A percentile compares a stretch with the other conserved stretches of the same genome.
These are phyloP conservation scores for Trichoderma virens DNA, from an alignment of 495 filamentous ascomycete species.

Conservation along the genomic window DNA sequence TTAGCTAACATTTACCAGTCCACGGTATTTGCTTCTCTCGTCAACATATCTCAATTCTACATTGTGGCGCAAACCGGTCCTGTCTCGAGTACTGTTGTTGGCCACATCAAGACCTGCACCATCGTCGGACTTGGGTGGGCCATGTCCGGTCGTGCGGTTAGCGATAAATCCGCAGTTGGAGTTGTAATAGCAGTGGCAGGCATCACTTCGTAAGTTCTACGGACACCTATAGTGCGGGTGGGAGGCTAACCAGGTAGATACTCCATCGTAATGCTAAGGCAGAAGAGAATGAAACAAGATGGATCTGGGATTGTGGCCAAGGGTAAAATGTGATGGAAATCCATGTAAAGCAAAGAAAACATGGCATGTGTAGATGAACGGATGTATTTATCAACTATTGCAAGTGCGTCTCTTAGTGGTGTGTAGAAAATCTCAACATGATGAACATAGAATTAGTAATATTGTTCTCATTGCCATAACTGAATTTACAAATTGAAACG, in stretches of 20 bases:
- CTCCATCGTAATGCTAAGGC: slow-evolving; percentile 42
- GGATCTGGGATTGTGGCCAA: not conserved
- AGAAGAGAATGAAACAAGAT: slow-evolving; percentile 15
- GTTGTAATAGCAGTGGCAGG: slow-evolving; percentile 48
- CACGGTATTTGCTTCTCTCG: slow-evolving; percentile 55
- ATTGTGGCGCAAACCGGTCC: slow-evolving; percentile 64
- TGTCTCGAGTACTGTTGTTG: slow-evolving; percentile 64
- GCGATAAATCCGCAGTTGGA: slow-evolving; percentile 44
- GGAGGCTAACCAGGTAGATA: slow-evolving; percentile 23
- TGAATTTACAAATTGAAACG: slow-evolving; percentile 70
- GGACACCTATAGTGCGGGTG: not conserved
- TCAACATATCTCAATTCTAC: slow-evolving; percentile 70
- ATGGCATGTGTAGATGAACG: not conserved
- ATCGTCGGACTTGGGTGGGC: slow-evolving; percentile 54
- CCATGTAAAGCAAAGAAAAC: not conserved
- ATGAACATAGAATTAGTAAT: not conserved
- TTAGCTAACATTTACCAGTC: slow-evolving; percentile 29
- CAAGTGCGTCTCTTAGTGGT: not conserved
- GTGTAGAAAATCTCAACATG: not conserved
- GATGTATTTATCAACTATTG: not conserved
- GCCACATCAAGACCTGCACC: slow-evolving; percentile 55
- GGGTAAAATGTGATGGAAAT: not conserved
- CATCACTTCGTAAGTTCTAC: slow-evolving; percentile 38
- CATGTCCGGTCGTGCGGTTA: slow-evolving; percentile 40
- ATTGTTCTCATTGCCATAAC: not conserved